These are phyloP conservation scores for Globisporangium barbulae DNA, from an alignment of 352 stramenopile genomes.

Conservation along the genomic window DNA sequence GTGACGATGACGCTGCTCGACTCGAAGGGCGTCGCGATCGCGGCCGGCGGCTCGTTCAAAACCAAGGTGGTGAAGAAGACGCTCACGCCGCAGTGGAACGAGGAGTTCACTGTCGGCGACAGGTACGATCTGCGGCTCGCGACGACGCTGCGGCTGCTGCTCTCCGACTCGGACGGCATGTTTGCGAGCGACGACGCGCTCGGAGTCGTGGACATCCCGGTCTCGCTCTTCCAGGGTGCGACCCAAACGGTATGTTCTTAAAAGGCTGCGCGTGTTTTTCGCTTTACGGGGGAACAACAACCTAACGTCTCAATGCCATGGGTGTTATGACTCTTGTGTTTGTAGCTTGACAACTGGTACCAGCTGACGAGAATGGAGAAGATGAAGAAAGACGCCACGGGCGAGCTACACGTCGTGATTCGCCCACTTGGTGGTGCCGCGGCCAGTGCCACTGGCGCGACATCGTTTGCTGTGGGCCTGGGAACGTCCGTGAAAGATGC, in stretches of 20 bases:
- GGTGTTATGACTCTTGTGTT: neutral
- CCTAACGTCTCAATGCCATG: neutral
- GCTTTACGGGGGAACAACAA: neutral
- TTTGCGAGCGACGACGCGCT: slow-evolving; percentile 64
- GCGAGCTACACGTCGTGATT: slow-evolving; percentile 58
- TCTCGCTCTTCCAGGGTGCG: slow-evolving; percentile 44
- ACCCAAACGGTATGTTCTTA: slow-evolving; percentile 20
- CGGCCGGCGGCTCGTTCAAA: slow-evolving; percentile 51
- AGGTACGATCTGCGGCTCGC: slow-evolving; percentile 60
- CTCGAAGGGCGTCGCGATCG: slow-evolving; percentile 40
- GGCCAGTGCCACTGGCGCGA: slow-evolving; percentile 1
- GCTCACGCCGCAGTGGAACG: slow-evolving; percentile 54
- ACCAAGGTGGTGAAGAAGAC: slow-evolving; percentile 71
- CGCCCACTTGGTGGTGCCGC: slow-evolving; percentile 16
- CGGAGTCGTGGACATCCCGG: slow-evolving; percentile 68
- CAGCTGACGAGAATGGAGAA: slow-evolving; percentile 53
- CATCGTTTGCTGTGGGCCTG: slow-evolving; percentile 1
- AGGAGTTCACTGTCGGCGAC: slow-evolving; percentile 61
- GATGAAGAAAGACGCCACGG: slow-evolving; percentile 72
- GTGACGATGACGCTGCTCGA: slow-evolving; percentile 71
- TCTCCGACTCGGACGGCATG: slow-evolving; percentile 54
- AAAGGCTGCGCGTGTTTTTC: neutral
- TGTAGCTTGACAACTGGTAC: slow-evolving; percentile 67
- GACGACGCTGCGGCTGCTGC: slow-evolving; percentile 51
- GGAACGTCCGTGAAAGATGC: slow-evolving; percentile 19